A percentile compares a stretch with the other conserved stretches of the same genome.
Evolutionary conservation across 768 basidiomycete species (phyloP).

Genomic region (Amanita pallidorosea): DNA sequence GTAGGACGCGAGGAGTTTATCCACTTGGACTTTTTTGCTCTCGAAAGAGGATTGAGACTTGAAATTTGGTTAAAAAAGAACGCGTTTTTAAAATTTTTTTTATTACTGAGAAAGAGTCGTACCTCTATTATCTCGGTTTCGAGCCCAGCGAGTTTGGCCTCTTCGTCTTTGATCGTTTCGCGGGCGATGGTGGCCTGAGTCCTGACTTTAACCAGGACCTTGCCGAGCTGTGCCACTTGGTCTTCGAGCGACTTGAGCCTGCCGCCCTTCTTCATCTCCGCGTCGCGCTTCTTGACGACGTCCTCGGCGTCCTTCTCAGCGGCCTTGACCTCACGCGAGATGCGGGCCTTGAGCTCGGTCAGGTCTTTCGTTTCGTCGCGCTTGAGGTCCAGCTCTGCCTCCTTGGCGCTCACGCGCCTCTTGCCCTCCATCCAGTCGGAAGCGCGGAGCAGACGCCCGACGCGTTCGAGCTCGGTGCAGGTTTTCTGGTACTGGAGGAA

Average conservation of each 20-base stretch:
- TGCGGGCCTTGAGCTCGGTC: conserved; percentile 38
- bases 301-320: conserved; percentile 58
- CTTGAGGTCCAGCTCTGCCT: conserved; percentile 40
- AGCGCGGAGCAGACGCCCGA: conserved; percentile 73
- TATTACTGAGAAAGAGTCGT: neutral
- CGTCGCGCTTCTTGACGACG: conserved; percentile 69
- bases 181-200: conserved; percentile 82
- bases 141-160: conserved; percentile 40
- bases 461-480: conserved; percentile 75
- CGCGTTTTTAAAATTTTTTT: too few relatives aligned
- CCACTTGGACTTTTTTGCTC: conserved; percentile 53
- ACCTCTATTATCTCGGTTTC: conserved; percentile 56
- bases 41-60: conserved; percentile 49
- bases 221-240: conserved; percentile 65
- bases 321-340: conserved; percentile 40
- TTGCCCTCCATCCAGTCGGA: conserved; percentile 75
- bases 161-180: conserved; percentile 70
- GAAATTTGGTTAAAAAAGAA: neutral
- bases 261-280: conserved; percentile 88
- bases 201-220: conserved; percentile 67
- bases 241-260: conserved; percentile 83
- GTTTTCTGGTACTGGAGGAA: conserved; percentile 89
- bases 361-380: conserved; percentile 34
- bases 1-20: conserved; percentile 42
- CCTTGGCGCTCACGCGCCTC: conserved; percentile 41